phyloP scores from a whole-genome alignment of 129 eudicot species.

The Logfia minima region DNA sequence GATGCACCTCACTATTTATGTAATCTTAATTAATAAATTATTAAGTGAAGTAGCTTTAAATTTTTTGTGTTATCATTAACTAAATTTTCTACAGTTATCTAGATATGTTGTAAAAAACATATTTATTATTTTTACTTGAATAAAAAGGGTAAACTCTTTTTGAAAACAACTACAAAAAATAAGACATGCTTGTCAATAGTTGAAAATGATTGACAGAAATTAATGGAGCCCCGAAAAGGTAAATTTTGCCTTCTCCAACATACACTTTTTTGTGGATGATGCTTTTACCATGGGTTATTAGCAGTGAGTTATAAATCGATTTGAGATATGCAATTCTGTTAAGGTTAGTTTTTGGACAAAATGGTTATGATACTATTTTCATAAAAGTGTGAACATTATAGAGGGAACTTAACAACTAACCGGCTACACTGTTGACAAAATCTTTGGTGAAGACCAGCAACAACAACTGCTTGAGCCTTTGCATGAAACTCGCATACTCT shows the following conservation, averaged over 20 bases:
- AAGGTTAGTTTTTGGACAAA: too few species aligned
- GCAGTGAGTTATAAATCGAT: too few species aligned
- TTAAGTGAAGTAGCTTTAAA: too few species aligned
- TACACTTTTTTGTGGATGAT: not conserved
- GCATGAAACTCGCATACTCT: conserved; percentile 76
- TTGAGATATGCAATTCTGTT: too few species aligned
- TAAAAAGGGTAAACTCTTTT: too few species aligned
- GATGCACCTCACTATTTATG: too few species aligned
- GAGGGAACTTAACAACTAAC: conserved; percentile 13
- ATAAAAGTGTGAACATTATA: not conserved
- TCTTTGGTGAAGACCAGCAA: conserved; percentile 63
- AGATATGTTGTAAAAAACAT: too few species aligned
- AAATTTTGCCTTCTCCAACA: not conserved
- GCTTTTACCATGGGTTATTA: too few species aligned
- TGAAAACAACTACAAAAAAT: conserved; percentile 6
- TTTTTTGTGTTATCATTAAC: too few species aligned
- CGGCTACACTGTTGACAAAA: conserved; percentile 87
- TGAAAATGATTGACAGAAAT: conserved; percentile 6
- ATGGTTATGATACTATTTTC: not conserved
- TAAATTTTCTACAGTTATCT: too few species aligned
- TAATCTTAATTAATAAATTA: too few species aligned
- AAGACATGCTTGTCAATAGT: conserved; percentile 7
- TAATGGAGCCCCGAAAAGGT: conserved; percentile 5
- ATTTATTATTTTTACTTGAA: too few species aligned
- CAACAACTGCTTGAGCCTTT: conserved; percentile 61